phyloP scores from a whole-genome alignment of 352 stramenopile species.

The Globisporangium ultimum region DNA sequence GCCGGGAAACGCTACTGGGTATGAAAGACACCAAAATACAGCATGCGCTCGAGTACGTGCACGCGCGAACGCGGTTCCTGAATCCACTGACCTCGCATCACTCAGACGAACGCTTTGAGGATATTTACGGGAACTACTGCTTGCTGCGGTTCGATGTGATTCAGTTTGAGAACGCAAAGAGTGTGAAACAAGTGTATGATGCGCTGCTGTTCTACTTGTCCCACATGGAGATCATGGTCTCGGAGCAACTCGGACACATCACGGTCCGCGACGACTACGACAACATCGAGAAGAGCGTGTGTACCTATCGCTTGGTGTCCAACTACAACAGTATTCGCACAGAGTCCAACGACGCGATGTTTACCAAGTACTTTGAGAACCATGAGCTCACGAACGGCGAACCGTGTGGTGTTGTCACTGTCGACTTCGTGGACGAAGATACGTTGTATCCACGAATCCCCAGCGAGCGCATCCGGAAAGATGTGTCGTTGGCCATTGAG shows the following conservation, averaged over 20 bases:
- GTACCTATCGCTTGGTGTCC: constrained; percentile 31
- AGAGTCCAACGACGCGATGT: constrained; percentile 44
- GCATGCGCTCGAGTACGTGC: not conserved
- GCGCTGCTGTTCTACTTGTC: constrained; percentile 40
- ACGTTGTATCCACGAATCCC: not conserved
- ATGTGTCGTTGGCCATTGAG: constrained; percentile 28
- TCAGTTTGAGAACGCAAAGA: constrained; percentile 37
- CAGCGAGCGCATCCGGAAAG: constrained; percentile 20
- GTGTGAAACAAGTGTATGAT: constrained; percentile 49
- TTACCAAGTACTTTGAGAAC: constrained; percentile 20
- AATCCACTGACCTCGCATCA: not conserved
- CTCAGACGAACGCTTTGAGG: not conserved
- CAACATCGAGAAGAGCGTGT: constrained; percentile 25
- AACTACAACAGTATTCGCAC: constrained; percentile 28
- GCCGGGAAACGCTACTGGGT: not conserved
- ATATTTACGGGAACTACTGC: constrained; percentile 25
- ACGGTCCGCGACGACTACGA: constrained; percentile 54
- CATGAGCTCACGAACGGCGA: constrained; percentile 7
- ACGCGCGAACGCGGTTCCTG: not conserved
- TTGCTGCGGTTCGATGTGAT: constrained; percentile 32
- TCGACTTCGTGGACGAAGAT: constrained; percentile 27
- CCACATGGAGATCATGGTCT: constrained; percentile 60
- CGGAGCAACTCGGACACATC: constrained; percentile 38
- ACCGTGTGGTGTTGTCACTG: constrained; percentile 22
- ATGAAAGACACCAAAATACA: not conserved